Conservation (phyloP, 257 asterid species). For the Lithospermum erythrorhizon region DNA sequence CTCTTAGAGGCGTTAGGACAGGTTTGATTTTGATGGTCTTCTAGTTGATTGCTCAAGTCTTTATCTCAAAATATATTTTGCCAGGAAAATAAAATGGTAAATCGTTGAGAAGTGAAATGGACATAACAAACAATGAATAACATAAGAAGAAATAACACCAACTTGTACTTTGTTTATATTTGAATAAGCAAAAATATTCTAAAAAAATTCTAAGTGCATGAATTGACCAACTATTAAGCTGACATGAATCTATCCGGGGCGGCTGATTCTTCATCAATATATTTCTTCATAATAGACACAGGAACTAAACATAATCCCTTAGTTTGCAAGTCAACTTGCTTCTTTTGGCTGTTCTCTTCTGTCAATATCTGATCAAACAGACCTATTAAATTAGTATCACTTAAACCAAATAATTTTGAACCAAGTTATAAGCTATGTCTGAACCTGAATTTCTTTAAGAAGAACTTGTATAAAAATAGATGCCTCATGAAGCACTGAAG, state of each 20-base stretch:
- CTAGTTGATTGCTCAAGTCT: too few relatives aligned
- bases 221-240: neutral
- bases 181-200: neutral
- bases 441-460: slow-evolving; percentile 46
- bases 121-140: too few relatives aligned
- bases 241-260: neutral
- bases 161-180: neutral
- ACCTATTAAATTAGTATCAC: too few relatives aligned
- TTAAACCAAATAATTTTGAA: neutral
- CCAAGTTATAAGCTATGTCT: neutral
- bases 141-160: too few relatives aligned
- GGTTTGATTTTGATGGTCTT: too few relatives aligned
- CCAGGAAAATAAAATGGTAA: too few relatives aligned
- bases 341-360: slow-evolving; percentile 19
- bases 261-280: slow-evolving; percentile 10
- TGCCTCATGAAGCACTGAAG: slow-evolving; percentile 59
- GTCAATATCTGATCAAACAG: neutral
- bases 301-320: slow-evolving; percentile 45
- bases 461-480: slow-evolving; percentile 39
- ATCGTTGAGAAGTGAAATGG: too few relatives aligned
- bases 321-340: slow-evolving; percentile 19
- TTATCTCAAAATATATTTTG: too few relatives aligned
- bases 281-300: slow-evolving; percentile 18
- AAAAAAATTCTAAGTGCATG: neutral
- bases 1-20: too few relatives aligned